Percentiles rank a stretch among this genome's conserved stretches.
These are phyloP conservation scores for Ulvella scutata DNA, from an alignment of 139 green algal genomes.

Conservation along the genomic window DNA sequence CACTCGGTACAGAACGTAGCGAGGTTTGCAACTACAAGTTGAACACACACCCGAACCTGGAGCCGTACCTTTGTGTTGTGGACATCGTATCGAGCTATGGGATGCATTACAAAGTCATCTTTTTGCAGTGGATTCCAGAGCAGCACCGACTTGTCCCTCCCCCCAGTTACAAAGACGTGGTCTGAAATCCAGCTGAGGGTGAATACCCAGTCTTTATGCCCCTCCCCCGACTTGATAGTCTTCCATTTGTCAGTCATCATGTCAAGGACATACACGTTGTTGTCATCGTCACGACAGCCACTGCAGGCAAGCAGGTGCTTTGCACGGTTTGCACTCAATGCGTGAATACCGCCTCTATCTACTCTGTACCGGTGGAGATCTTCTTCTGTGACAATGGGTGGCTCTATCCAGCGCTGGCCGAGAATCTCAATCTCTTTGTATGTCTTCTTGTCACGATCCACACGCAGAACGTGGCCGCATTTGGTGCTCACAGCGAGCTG, in stretches of 20 bases:
- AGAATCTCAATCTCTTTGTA: neutral
- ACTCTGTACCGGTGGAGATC: neutral
- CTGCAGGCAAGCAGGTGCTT: neutral
- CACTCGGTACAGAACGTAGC: no score
- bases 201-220: neutral
- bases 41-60: neutral
- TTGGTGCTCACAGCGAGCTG: neutral
- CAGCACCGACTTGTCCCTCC: neutral
- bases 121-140: neutral
- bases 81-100: neutral
- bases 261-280: neutral
- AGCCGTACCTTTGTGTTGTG: neutral
- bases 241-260: neutral
- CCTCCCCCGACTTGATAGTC: neutral
- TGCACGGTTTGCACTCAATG: neutral
- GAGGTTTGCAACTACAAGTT: no score
- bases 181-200: neutral
- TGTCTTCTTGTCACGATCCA: neutral
- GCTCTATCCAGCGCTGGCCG: neutral
- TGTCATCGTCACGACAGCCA: neutral
- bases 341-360: neutral
- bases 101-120: neutral
- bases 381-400: neutral
- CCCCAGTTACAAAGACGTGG: neutral
- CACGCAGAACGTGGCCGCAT: neutral